A percentile compares a stretch with the other conserved stretches of the same genome.
Evolutionary conservation across 2,329 filamentous ascomycete species (phyloP).

Genomic region (Trichoderma aggressivum): DNA sequence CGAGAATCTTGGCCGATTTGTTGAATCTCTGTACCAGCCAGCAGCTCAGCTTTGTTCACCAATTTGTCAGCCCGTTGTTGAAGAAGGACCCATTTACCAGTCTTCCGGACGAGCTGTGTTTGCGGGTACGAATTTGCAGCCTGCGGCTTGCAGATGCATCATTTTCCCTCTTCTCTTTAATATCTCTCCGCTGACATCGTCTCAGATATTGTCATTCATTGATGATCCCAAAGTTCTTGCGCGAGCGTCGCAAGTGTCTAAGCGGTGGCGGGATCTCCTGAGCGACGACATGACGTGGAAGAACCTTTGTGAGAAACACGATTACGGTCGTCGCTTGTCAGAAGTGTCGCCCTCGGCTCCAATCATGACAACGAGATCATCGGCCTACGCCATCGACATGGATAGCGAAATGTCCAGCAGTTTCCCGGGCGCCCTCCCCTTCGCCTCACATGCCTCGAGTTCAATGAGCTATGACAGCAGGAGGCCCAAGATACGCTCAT

Average conservation of each 20-base stretch:
- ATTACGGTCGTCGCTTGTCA: conserved; percentile 65
- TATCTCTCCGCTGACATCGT: background rate
- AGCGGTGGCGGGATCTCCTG: conserved; percentile 86
- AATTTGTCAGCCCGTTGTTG: conserved; percentile 88
- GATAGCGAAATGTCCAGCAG: conserved; percentile 39
- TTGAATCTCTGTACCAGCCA: conserved; percentile 93
- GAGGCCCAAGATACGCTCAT: conserved; percentile 70
- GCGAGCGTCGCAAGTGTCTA: conserved; percentile 92
- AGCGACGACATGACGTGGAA: conserved; percentile 99
- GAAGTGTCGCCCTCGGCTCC: conserved; percentile 42
- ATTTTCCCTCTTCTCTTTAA: background rate
- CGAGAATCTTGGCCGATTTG: conserved; percentile 79
- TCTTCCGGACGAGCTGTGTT: conserved; percentile 86
- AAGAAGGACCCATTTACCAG: conserved; percentile 96
- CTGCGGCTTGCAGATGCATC: background rate
- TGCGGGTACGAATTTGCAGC: conserved; percentile 60
- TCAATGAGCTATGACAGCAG: conserved; percentile 56
- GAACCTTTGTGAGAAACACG: conserved; percentile 92
- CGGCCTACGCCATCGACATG: conserved; percentile 28
- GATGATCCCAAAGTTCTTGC: conserved; percentile 94
- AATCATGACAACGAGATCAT: conserved; percentile 31
- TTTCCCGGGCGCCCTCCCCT: conserved; percentile 44
- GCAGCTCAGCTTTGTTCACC: conserved; percentile 91
- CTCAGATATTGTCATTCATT: conserved; percentile 87
- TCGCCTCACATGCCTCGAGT: conserved; percentile 34